Percentiles rank a stretch among this genome's conserved stretches.
phyloP scores from a whole-genome alignment of 345 rosid genomes.

The Raphanus sativus region DNA sequence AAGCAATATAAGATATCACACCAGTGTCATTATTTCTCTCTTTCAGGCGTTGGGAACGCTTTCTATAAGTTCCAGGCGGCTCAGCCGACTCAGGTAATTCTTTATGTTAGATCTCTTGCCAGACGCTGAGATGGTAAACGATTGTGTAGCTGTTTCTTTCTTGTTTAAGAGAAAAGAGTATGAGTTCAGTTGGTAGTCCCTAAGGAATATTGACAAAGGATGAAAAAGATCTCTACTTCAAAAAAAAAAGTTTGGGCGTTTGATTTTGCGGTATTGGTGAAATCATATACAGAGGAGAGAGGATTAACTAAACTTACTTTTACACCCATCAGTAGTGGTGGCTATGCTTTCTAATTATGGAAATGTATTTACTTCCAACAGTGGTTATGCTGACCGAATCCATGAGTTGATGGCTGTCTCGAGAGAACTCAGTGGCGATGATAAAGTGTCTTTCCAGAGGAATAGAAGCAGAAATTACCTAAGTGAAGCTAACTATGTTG shows the following conservation, averaged over 20 bases:
- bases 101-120: constrained; percentile 22
- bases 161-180: not conserved
- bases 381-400: constrained; percentile 99
- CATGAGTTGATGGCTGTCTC: constrained; percentile 83
- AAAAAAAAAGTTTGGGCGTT: constrained; percentile 1
- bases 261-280: not conserved
- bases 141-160: not conserved
- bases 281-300: constrained; percentile 1
- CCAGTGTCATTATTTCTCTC: constrained; percentile 86
- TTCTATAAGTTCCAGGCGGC: constrained; percentile 85
- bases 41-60: constrained; percentile 94
- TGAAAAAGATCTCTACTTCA: not conserved
- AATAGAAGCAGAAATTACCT: constrained; percentile 70
- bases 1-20: constrained; percentile 98
- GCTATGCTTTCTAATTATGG: constrained; percentile 7
- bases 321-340: constrained; percentile 14
- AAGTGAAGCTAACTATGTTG: constrained; percentile 84
- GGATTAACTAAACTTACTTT: not conserved
- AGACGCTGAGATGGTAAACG: constrained; percentile 4
- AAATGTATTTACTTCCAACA: constrained; percentile 38
- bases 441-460: constrained; percentile 61
- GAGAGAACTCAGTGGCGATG: constrained; percentile 71
- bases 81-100: constrained; percentile 90
- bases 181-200: constrained; percentile 1
- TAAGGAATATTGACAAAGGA: not conserved